Evolutionary conservation across 139 green algal species (phyloP), one percentile per base, ranked within the genome.

Genomic region (Astrephomene gubernaculifera): DNA sequence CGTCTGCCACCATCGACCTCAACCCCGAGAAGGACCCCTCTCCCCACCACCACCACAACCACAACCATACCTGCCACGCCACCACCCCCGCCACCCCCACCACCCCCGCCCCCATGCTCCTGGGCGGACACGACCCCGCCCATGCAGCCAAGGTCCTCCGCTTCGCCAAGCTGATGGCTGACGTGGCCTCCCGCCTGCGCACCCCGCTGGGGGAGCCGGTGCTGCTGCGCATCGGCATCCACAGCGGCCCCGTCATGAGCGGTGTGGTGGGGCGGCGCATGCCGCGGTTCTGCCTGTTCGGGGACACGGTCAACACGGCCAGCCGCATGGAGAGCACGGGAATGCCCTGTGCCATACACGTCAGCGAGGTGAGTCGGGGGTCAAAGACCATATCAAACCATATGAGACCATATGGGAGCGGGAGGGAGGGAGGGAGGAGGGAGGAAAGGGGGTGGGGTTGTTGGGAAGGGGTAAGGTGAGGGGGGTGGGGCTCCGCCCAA

Each of bases 291-390:
- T 81, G 86, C 57, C 53, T 87, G 7, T 90, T 90, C 53, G 86
- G 86, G 6, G 87, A 90, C 82, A 88, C 82, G 45, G 69, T 90
- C 81, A 90, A 90, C 87, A 86, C 75, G 1, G 82, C 81, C 82
- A 72, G 36, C 60, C 57, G 87, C 45, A 90, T 90, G 87, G 87
- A 88, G 74, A 74, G 61, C 60, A 84, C 41, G 2, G 78, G 78
- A 6, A n/a, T 53, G 78, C 78, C 78, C 6, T 61, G 78, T 19
- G 31, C 31, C n/a, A 74, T 84, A 52, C 78, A 84, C 43, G 61
- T 63, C 33, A 63, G 38, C 61, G 78, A 84, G 78, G 78, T 73
- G 78, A 12, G 74, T 19, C 14, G n/a, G n/a, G n/a, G n/a, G n/a
- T n/a, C n/a, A n/a, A n/a, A n/a, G n/a, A n/a, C n/a, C n/a, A n/a